Base-by-base conservation (phyloP, 176 grass and related monocot species). In the Thinopyrum elongatum region DNA sequence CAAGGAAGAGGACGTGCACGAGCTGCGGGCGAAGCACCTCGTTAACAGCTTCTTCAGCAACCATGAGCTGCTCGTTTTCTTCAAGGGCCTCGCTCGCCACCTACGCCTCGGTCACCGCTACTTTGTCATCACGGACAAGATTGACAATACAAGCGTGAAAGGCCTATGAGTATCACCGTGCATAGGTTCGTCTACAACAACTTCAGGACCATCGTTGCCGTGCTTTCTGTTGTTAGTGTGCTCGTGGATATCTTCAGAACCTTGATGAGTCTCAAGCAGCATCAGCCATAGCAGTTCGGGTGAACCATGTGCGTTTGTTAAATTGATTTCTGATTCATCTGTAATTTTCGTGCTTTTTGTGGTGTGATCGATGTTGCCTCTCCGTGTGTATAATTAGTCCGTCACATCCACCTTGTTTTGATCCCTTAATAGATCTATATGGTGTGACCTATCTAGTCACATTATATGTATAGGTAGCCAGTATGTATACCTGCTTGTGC, bases 101-200 rank as follows among this genome's bases (percentile, higher is more conserved):
- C 1, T 60, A 1, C 0, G 12, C 41, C 14, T 76, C 25, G 23
- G 7, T 0, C 0, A 9, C 12, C 25, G 23, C 72, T 76, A 76
- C 42, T 17, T 47, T 0, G n/a, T 25, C n/a, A 23, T 61, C 0
- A 10, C 3, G 8, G n/a, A 12, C 0, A 25, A 61, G n/a, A 61
- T 61, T 23, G 58, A 61, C 3, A 23, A n/a, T 61, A 13, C 46
- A 31, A 60, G 76, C 17, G 6, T 25, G 4, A 58, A 41, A 21
- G 44, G 49, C 6, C 16, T 49, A 4, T 22, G 2, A 33, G 46
- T 3, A 12, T 77, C 16, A 4, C 7, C 46, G 9, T 30, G 14
- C 74, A 59, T 12, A 57, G n/a, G 27, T 77, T 77, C 17, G 7
- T 77, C 17, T 77, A 77, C 51, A n/a, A 77, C 74, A 34, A 77